phyloP scores from a whole-genome alignment of 1,284 basidiomycete species.

The Ceratobasidium sp. region DNA sequence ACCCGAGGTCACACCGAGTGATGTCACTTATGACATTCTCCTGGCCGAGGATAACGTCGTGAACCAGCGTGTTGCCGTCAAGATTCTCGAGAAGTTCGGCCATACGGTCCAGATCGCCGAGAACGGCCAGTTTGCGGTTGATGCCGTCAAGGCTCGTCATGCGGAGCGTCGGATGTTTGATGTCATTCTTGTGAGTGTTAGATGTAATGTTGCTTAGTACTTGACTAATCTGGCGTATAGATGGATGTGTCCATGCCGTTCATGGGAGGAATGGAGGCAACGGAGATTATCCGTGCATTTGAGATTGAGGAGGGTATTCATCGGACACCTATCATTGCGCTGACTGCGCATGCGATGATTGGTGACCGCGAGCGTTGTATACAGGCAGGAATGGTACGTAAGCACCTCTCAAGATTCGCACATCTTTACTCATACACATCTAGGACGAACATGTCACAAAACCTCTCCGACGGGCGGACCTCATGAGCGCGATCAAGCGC shows the following conservation, averaged over 20 bases:
- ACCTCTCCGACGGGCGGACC: slow-evolving; percentile 78
- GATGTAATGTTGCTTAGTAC: background rate
- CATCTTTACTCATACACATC: slow-evolving; percentile 8
- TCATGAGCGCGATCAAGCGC: slow-evolving; percentile 82
- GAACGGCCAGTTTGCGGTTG: slow-evolving; percentile 92
- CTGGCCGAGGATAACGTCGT: slow-evolving; percentile 98
- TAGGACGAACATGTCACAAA: slow-evolving; percentile 81
- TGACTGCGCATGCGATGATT: slow-evolving; percentile 96
- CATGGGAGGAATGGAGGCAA: slow-evolving; percentile 95
- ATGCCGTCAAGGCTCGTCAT: slow-evolving; percentile 85
- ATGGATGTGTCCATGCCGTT: slow-evolving; percentile 99
- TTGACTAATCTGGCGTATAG: slow-evolving; percentile 58
- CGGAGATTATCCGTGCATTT: slow-evolving; percentile 82
- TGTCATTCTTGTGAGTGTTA: slow-evolving; percentile 79
- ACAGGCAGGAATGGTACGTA: slow-evolving; percentile 84
- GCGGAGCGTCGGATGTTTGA: slow-evolving; percentile 82
- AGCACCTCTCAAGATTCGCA: slow-evolving; percentile 10
- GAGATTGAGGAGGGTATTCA: slow-evolving; percentile 81
- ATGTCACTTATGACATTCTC: slow-evolving; percentile 92
- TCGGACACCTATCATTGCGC: slow-evolving; percentile 92
- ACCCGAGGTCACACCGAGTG: slow-evolving; percentile 82
- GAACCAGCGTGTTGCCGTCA: slow-evolving; percentile 97
- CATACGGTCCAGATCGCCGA: slow-evolving; percentile 98
- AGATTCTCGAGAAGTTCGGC: slow-evolving; percentile 96
- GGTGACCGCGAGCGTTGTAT: slow-evolving; percentile 94